Base-by-base conservation (phyloP, 495 filamentous ascomycete genomes). In the Bombardia bombarda region DNA sequence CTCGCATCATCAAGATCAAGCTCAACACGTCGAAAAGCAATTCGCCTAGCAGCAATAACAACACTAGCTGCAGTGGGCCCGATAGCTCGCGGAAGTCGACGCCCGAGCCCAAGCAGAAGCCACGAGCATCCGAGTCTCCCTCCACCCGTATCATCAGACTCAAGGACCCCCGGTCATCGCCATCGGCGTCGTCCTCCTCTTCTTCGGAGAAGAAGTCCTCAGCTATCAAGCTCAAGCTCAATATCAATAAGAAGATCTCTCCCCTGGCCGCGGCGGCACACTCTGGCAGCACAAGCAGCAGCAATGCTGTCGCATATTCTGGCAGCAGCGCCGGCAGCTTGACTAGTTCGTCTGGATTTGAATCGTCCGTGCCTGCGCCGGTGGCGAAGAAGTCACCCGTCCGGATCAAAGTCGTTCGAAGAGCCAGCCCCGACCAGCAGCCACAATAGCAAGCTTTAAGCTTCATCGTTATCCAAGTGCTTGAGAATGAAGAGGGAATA, bases 1-100 rank as follows among this genome's bases (percentile, higher is more conserved):
- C 38, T 10, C 44, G 44, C 2, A 42, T 55, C 25, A 57, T 55
- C 42, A 55, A 45, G 43, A 50, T 57, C 33, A 34, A 42, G 14
- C 32, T 55, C 13, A 32, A 44, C 6, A 17, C 24, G 12, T 35
- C 43, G 33, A 22, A n/a, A 31, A 13, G 32, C 23, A 32, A 33
- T 21, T 24, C 28, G 21, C 32, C 19, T 34, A 18, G 21, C 14
- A 47, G 40, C 31, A 26, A 40, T 37, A 50, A 47, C 40, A 28
- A 25, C 20, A 20, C 12, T 22, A 24, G 37, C 26, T 45, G 32
- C 25, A 21, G 42, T 28, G 46, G 43, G 26, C 20, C 28, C 12
- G 43, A 42, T 16, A 38, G 22, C 18, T 49, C 47, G 13, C 37
- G 48, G 6, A 21, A 32, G 20, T 24, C 38, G 34, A 44, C 40